phyloP scores from a whole-genome alignment of 2,329 filamentous ascomycete species.

The Fusarium euwallaceae region DNA sequence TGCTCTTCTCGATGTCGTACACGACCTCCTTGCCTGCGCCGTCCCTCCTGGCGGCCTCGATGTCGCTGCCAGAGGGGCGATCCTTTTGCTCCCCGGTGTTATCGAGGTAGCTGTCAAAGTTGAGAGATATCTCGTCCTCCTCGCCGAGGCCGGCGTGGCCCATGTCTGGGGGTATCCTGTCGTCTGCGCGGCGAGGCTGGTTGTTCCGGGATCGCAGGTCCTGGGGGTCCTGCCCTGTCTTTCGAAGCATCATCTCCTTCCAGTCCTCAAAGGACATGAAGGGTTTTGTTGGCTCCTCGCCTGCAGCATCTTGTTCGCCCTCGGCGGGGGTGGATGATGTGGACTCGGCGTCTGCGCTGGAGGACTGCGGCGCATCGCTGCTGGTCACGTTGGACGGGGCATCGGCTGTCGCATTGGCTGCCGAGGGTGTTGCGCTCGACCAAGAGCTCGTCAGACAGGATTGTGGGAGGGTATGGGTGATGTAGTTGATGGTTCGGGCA shows the following conservation, averaged over 20 bases:
- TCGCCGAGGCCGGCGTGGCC: constrained; percentile 86
- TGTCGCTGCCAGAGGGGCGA: neutral
- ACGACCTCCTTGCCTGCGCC: constrained; percentile 56
- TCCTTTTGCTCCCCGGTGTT: constrained; percentile 32
- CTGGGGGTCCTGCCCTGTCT: constrained; percentile 80
- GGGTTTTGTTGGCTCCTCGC: constrained; percentile 54
- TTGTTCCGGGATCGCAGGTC: constrained; percentile 74
- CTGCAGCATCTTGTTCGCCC: constrained; percentile 25
- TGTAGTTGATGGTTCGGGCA: constrained; percentile 81
- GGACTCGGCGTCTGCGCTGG: constrained; percentile 18
- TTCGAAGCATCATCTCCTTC: constrained; percentile 93
- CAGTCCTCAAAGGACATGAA: constrained; percentile 99
- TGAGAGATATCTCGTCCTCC: constrained; percentile 82
- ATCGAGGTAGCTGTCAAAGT: constrained; percentile 60
- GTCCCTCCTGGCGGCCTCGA: constrained; percentile 31
- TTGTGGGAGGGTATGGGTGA: constrained; percentile 82
- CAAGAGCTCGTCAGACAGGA: constrained; percentile 79
- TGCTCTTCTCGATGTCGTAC: constrained; percentile 75
- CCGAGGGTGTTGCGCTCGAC: constrained; percentile 50
- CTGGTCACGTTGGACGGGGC: constrained; percentile 1
- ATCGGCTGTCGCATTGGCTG: constrained; percentile 14
- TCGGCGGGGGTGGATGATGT: constrained; percentile 19
- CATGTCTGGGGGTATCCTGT: constrained; percentile 68
- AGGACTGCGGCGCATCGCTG: constrained; percentile 12
- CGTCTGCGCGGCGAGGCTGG: constrained; percentile 63